These are phyloP conservation scores for Lepidium aucheri DNA, from an alignment of 345 rosid species.

Conservation along the genomic window DNA sequence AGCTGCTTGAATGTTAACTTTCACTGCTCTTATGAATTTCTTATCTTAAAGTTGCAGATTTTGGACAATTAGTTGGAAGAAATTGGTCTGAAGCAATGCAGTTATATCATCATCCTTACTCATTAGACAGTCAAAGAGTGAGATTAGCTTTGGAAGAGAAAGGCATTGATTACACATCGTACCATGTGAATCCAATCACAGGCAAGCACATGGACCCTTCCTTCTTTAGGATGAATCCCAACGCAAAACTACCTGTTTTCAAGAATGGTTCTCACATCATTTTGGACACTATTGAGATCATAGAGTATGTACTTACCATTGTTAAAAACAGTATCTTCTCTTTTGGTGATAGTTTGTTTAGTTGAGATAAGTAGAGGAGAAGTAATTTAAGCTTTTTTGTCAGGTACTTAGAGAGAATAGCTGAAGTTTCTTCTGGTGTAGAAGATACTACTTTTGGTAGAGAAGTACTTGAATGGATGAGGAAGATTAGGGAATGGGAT, in stretches of 20 bases:
- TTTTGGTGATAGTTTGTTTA: background rate
- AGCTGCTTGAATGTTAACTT: background rate
- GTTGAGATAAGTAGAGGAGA: background rate
- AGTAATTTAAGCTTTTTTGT: background rate
- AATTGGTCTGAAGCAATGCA: slow-evolving; percentile 47
- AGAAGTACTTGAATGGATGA: slow-evolving; percentile 69
- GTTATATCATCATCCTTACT: slow-evolving; percentile 86
- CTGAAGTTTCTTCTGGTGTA: slow-evolving; percentile 47
- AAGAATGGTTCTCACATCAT: slow-evolving; percentile 68
- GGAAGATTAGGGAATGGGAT: slow-evolving; percentile 64
- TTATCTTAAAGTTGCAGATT: background rate
- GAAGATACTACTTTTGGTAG: slow-evolving; percentile 35
- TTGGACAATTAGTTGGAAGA: background rate
- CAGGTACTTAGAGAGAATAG: slow-evolving; percentile 76
- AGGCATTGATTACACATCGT: slow-evolving; percentile 83
- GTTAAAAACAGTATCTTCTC: background rate
- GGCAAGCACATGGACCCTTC: slow-evolving; percentile 80
- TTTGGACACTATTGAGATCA: slow-evolving; percentile 66
- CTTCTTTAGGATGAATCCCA: slow-evolving; percentile 69
- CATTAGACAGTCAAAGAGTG: slow-evolving; percentile 83
- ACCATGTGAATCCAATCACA: slow-evolving; percentile 71
- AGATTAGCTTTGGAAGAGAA: slow-evolving; percentile 87
- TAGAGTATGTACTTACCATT: slow-evolving; percentile 47
- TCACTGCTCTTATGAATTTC: background rate
- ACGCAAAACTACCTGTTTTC: slow-evolving; percentile 73